Evolutionary conservation across 1,139 yeast genomes (phyloP).

Genomic region (Sugiyamaella japonica): DNA sequence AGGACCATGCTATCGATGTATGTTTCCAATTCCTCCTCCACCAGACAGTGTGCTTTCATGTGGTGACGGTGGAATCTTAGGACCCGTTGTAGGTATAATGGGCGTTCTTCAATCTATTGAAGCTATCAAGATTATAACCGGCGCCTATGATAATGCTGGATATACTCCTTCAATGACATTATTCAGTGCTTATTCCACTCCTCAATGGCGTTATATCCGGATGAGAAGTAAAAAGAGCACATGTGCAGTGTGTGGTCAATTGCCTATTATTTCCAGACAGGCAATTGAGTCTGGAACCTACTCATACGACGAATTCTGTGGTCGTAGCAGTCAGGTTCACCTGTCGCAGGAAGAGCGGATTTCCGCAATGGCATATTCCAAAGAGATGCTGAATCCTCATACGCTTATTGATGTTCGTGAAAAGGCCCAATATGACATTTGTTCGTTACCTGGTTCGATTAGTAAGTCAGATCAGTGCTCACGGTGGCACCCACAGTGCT

Average conservation of each 20-base stretch:
- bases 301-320: slow-evolving; percentile 76
- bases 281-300: slow-evolving; percentile 50
- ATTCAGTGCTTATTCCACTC: slow-evolving; percentile 74
- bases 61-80: slow-evolving; percentile 92
- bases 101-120: slow-evolving; percentile 91
- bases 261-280: slow-evolving; percentile 47
- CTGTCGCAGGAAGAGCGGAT: slow-evolving; percentile 52
- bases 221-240: slow-evolving; percentile 67
- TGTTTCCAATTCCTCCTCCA: slow-evolving; percentile 89
- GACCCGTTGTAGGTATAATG: slow-evolving; percentile 90
- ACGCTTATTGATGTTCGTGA: slow-evolving; percentile 80
- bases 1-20: slow-evolving; percentile 95
- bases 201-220: slow-evolving; percentile 67
- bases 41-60: slow-evolving; percentile 82
- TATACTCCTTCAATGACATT: slow-evolving; percentile 70
- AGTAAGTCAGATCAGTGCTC: slow-evolving; percentile 50
- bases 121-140: slow-evolving; percentile 70
- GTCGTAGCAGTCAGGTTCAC: slow-evolving; percentile 47
- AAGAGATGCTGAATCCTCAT: slow-evolving; percentile 27
- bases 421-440: slow-evolving; percentile 67
- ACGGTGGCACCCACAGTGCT: neutral
- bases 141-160: slow-evolving; percentile 44
- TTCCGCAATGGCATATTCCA: slow-evolving; percentile 39
- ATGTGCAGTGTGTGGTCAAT: slow-evolving; percentile 68
- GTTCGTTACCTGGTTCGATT: slow-evolving; percentile 57